These are phyloP conservation scores for Colletotrichum cordylinicola DNA, from an alignment of 2,329 filamentous ascomycete genomes.

Conservation along the genomic window DNA sequence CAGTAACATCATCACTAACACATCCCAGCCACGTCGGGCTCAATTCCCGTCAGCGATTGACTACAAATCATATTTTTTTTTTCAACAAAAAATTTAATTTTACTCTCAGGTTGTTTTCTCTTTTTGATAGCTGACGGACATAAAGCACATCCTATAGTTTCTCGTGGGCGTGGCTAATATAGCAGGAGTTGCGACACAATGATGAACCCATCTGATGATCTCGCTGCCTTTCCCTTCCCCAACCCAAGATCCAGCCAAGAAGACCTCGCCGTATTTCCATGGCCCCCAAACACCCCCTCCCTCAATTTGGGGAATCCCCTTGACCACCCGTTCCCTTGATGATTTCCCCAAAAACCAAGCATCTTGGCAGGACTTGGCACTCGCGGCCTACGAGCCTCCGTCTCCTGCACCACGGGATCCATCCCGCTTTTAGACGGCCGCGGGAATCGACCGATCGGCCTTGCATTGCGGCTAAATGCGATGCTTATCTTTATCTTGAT, in stretches of 20 bases:
- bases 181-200: rapidly evolving
- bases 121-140: background rate
- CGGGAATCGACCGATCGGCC: background rate
- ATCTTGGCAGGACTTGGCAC: constrained; percentile 18
- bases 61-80: background rate
- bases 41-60: constrained; percentile 19
- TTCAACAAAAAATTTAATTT: no score
- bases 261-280: background rate
- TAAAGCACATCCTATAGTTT: background rate
- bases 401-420: background rate
- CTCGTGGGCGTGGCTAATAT: background rate
- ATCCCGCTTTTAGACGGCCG: background rate
- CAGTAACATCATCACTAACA: background rate
- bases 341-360: constrained; percentile 1
- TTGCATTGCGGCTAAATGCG: background rate
- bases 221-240: background rate
- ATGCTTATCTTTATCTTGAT: background rate
- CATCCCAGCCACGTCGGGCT: constrained; percentile 16
- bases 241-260: background rate
- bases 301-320: background rate
- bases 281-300: background rate
- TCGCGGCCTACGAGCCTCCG: constrained; percentile 2
- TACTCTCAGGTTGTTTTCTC: no score
- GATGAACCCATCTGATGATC: no score
- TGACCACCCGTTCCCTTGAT: background rate